Evolutionary conservation across 179 eudicot species (phyloP).

Genomic region (Spinacia oleracea): DNA sequence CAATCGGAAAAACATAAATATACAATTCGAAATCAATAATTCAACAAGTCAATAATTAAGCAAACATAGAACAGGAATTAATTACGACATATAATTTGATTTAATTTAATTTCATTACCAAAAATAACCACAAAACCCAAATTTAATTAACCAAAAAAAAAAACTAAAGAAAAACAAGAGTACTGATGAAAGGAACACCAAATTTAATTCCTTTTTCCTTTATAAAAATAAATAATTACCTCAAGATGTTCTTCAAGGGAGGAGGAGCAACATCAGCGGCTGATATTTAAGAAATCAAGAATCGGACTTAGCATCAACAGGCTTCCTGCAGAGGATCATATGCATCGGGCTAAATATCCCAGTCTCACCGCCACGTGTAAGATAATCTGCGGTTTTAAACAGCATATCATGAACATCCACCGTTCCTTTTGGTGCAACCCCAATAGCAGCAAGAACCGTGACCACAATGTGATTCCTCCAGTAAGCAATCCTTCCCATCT

Average conservation of each 20-base stretch:
- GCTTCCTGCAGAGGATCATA: constrained; percentile 89
- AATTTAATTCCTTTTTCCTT: background rate
- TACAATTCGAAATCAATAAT: background rate
- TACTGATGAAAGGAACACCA: constrained; percentile 2
- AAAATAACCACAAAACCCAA: constrained; percentile 8
- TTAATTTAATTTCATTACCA: constrained; percentile 12
- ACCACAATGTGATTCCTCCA: constrained; percentile 81
- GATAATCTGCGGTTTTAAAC: constrained; percentile 62
- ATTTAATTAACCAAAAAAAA: background rate
- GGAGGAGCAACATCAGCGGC: background rate
- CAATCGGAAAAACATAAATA: too few relatives aligned
- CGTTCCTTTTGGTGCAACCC: constrained; percentile 78
- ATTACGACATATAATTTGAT: background rate
- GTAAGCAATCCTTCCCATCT: constrained; percentile 82
- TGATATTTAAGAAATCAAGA: background rate
- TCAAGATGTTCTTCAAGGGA: background rate
- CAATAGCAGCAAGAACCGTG: constrained; percentile 46
- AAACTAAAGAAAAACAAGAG: background rate
- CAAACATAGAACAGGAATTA: background rate
- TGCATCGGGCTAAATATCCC: constrained; percentile 91
- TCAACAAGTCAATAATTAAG: background rate
- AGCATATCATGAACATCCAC: constrained; percentile 90
- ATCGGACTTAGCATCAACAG: constrained; percentile 21
- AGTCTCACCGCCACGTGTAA: constrained; percentile 76
- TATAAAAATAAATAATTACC: background rate